These are phyloP conservation scores for Aspergillus saccharolyticus DNA, from an alignment of 495 filamentous ascomycete species.

Conservation along the genomic window DNA sequence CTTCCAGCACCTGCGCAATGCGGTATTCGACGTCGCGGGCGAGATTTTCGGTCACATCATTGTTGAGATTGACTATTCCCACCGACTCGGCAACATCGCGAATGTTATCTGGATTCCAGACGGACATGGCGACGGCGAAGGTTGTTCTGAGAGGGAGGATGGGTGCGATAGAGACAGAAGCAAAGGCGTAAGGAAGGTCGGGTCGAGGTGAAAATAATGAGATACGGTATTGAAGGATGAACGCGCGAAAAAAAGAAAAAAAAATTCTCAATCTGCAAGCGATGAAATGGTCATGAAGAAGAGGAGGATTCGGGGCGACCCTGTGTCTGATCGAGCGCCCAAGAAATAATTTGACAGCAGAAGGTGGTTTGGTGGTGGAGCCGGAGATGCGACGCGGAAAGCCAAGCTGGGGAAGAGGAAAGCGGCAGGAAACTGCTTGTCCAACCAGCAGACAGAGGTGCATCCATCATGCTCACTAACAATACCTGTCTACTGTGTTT, in stretches of 20 bases:
- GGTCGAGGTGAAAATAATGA: too few species aligned
- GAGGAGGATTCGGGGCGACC: not conserved
- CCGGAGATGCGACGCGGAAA: not conserved
- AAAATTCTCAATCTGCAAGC: not conserved
- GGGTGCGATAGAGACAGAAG: not conserved
- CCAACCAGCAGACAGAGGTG: too few species aligned
- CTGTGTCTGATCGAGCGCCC: not conserved
- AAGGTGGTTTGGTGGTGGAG: not conserved
- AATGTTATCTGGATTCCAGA: conserved; percentile 97
- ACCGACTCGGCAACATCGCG: conserved; percentile 93
- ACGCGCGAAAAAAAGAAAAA: too few species aligned
- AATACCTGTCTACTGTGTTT: too few species aligned
- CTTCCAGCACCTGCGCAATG: conserved; percentile 83
- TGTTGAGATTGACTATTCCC: conserved; percentile 70
- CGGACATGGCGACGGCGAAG: conserved; percentile 40
- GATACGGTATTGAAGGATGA: not conserved
- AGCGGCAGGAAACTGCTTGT: not conserved
- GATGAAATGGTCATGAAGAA: not conserved
- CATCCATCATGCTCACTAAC: too few species aligned
- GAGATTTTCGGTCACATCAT: conserved; percentile 78
- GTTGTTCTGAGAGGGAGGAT: not conserved
- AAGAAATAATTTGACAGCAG: not conserved
- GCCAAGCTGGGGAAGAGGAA: not conserved
- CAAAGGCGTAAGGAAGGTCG: not conserved
- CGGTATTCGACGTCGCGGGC: conserved; percentile 94